These are phyloP conservation scores for Thymus mandschuricus DNA, from an alignment of 257 asterid species.

Conservation along the genomic window DNA sequence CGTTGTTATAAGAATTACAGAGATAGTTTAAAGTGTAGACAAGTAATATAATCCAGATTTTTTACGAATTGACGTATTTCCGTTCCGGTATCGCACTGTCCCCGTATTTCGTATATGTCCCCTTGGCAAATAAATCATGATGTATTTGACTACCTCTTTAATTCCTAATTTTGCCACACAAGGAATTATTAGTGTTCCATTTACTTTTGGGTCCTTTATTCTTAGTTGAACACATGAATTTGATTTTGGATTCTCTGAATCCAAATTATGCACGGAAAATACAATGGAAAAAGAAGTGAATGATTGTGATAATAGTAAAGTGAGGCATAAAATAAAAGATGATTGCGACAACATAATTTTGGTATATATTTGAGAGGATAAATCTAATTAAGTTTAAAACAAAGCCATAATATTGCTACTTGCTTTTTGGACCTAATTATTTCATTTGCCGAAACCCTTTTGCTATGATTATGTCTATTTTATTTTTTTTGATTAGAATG, in stretches of 20 bases:
- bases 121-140: too few relatives aligned
- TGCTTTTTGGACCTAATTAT: slow-evolving; percentile 53
- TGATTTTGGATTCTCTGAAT: neutral
- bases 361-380: slow-evolving; percentile 25
- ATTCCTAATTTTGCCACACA: neutral
- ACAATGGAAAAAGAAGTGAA: neutral
- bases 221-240: neutral
- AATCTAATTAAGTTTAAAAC: slow-evolving; percentile 24
- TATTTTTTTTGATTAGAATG: neutral
- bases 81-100: too few relatives aligned
- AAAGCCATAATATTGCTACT: slow-evolving; percentile 49
- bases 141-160: neutral
- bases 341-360: slow-evolving; percentile 42
- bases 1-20: too few relatives aligned
- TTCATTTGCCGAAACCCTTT: slow-evolving; percentile 38
- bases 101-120: too few relatives aligned
- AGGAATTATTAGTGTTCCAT: neutral
- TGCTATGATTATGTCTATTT: slow-evolving; percentile 32
- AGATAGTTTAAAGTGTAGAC: too few relatives aligned
- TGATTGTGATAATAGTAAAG: slow-evolving; percentile 27
- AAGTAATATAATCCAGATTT: too few relatives aligned
- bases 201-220: neutral
- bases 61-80: too few relatives aligned
- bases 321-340: slow-evolving; percentile 7
- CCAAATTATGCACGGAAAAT: neutral